Conservation (phyloP, 2,329 filamentous ascomycete species). For the Rhynchosporium secalis region DNA sequence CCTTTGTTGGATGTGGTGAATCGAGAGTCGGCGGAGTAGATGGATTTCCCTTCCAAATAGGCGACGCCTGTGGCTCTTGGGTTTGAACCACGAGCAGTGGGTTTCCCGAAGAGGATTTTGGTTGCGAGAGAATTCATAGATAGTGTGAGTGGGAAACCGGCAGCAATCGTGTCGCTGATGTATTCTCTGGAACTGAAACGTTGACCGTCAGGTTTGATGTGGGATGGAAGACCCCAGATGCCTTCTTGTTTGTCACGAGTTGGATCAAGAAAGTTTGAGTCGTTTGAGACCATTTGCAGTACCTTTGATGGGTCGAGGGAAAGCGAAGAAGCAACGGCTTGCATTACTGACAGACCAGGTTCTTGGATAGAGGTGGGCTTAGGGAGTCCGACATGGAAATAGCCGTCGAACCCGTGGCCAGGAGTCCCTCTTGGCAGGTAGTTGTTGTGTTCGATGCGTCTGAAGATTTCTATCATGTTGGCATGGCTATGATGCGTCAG, state of each 20-base stretch:
- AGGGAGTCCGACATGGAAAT: conserved; percentile 13
- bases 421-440: conserved; percentile 43
- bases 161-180: conserved; percentile 32
- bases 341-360: conserved; percentile 24
- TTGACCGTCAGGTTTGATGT: conserved; percentile 10
- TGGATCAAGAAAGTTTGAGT: conserved; percentile 27
- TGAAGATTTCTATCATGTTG: conserved; percentile 46
- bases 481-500: conserved; percentile 27
- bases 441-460: conserved; percentile 46
- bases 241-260: conserved; percentile 5
- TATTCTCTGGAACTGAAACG: conserved; percentile 32
- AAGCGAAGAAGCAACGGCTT: conserved; percentile 10
- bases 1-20: conserved; percentile 16
- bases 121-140: conserved; percentile 40
- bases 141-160: conserved; percentile 27
- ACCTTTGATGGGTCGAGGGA: conserved; percentile 22
- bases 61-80: conserved; percentile 46
- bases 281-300: conserved; percentile 29
- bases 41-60: conserved; percentile 44
- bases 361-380: conserved; percentile 27
- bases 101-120: conserved; percentile 43
- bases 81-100: conserved; percentile 25
- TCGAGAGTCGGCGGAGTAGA: conserved; percentile 48
- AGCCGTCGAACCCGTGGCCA: conserved; percentile 46
- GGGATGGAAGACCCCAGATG: background rate